Evolutionary conservation across 163 green algal species (phyloP), one percentile per base, ranked within the genome.

Genomic region (Picocystis sp.): DNA sequence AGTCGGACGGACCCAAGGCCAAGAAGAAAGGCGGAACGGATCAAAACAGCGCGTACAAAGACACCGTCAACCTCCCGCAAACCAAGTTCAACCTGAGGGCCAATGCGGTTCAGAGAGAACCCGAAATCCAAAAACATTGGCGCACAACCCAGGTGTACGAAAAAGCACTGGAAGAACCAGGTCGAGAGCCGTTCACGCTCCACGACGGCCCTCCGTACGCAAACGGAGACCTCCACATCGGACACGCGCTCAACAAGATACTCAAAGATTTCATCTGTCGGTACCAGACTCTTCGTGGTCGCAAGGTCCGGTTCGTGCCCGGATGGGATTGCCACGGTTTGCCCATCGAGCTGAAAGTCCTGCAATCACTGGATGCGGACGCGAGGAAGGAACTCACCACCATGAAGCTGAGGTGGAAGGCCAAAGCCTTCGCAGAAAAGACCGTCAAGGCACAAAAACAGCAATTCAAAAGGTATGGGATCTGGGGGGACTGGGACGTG

Each of bases 311-410:
- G 3, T 92, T 82, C 61, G 76, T 95, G 15, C 87, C 91, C 0
- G 91, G 91, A 2, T 99, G 91, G 91, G 91, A 99, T 76, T 92
- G 78, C 50, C 91, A 99, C 66, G 91, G 91, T 2, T 79, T 99
- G 43, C 91, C 91, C 41, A 97, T 99, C 52, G 90, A 97, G 78
- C 78, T 99, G 17, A 99, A 99, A 62, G 81, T 82, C 24, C 68
- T 84, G 47, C 67, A 76, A 43, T 62, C 43, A 21, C 64, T 76
- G 42, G 57, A 73, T 14, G 23, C 24, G 8, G 72, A 78, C 33
- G 71, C 86, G 63, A 62, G 81, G 2, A 63, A 61, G 44, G 52
- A 47, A 11, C 68, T 95, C 49, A 80, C 63, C 11, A 63, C 82
- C 10, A 61, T 94, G 47, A 76, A 81, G 50, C 74, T 99, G 48